Conservation (phyloP, 2,329 filamentous ascomycete species). For the Sordariomycetes sp. region DNA sequence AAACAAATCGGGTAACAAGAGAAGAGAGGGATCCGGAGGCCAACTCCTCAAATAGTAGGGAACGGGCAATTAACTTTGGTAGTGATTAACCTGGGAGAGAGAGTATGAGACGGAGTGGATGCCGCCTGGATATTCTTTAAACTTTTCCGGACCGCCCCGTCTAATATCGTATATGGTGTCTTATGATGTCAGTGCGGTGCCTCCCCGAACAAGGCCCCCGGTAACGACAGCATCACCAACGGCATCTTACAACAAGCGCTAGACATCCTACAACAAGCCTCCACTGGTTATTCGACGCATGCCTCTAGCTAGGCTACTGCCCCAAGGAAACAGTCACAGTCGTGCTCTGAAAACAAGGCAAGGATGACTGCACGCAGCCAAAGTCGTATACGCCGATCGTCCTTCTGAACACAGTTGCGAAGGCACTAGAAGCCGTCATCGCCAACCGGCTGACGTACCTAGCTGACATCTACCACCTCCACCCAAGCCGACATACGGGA, state of each 20-base stretch:
- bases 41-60: not conserved
- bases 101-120: not conserved
- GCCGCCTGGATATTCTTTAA: not conserved
- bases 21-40: not conserved
- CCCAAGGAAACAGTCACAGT: constrained; percentile 8
- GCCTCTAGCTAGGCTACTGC: constrained; percentile 9
- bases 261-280: constrained; percentile 9
- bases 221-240: constrained; percentile 12
- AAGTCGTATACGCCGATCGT: constrained; percentile 12
- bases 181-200: not conserved
- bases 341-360: constrained; percentile 9
- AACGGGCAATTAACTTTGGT: not conserved
- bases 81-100: not conserved
- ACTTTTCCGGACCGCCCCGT: not conserved
- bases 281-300: constrained; percentile 9
- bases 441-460: constrained; percentile 8
- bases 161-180: not conserved
- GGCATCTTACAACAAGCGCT: constrained; percentile 9
- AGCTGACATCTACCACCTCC: constrained; percentile 5
- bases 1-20: not conserved
- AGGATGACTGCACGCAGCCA: constrained; percentile 10
- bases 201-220: constrained; percentile 5
- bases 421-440: constrained; percentile 8
- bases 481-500: constrained; percentile 5
- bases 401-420: constrained; percentile 9